Evolutionary conservation across 768 basidiomycete species (phyloP), one percentile per base, ranked within the genome.

Genomic region (Suillus occidentalis): DNA sequence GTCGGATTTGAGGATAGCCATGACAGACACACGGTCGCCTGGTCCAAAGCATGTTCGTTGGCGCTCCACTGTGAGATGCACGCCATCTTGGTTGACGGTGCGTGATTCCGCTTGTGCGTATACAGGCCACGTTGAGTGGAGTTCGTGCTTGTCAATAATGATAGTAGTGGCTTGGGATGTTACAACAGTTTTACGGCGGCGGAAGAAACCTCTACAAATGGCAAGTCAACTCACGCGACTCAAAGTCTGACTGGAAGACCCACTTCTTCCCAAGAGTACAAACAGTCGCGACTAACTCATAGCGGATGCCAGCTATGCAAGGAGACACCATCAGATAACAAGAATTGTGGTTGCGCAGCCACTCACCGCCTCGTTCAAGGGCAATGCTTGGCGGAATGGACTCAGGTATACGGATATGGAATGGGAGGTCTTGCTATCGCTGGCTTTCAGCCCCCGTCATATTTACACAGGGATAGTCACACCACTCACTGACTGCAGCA

Each of bases 121-220:
- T 37, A 96, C 84, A 3, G 95, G 95, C 95, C 95, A 97, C 1
- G 92, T 89, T 5, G 94, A 91, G 72, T 97, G 95, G 8, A 96
- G 80, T 68, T 97, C 95, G 72, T 97, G 95, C 76, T 97, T 97
- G 81, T 94, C 91, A 70, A 97, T 92, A 67, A 89, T 85, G 53
- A 97, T 89, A 14, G 84, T 79, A 40, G 91, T 85, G 22, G 86
- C 82, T 14, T 88, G 85, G n/a, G 88, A 86, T 37, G 87, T 77
- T 50, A 92, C 84, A 25, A 85, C 81, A 1, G 89, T 85, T 71
- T 92, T 90, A 69, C 90, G 88, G 67, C 90, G 88, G 42, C 93
- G 92, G 63, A 97, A 84, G 73, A 96, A 88, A 7, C 92, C 88
- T 72, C 92, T 93, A 72, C 20, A 25, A 65, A 59, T 40, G 42